Percentiles rank a stretch among this genome's conserved stretches.
These are phyloP conservation scores for Byssoonygena ceratinophila DNA, from an alignment of 2,329 filamentous ascomycete genomes.

Conservation along the genomic window DNA sequence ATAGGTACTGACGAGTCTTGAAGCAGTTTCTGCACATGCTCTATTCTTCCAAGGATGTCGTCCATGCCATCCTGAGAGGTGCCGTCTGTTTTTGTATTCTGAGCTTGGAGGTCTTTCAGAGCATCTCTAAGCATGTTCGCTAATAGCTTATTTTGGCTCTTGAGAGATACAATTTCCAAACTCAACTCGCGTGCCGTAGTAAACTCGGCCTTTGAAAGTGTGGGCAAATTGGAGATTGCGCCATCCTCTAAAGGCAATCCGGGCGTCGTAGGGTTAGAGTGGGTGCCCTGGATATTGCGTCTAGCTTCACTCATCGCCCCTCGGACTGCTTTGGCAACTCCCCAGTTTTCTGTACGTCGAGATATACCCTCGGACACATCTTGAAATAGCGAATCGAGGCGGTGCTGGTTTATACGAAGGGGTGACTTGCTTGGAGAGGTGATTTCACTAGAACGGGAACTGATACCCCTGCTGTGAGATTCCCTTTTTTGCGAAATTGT, in stretches of 20 bases:
- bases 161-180: slow-evolving; percentile 27
- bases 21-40: slow-evolving; percentile 37
- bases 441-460: slow-evolving; percentile 19
- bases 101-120: slow-evolving; percentile 31
- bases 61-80: slow-evolving; percentile 11
- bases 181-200: slow-evolving; percentile 22
- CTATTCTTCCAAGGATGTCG: slow-evolving; percentile 29
- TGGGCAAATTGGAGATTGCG: slow-evolving; percentile 15
- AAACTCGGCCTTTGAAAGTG: slow-evolving; percentile 13
- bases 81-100: slow-evolving; percentile 19
- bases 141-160: slow-evolving; percentile 34
- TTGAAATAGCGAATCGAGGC: slow-evolving; percentile 38
- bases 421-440: slow-evolving; percentile 31
- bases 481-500: slow-evolving; percentile 13
- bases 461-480: slow-evolving; percentile 8
- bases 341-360: slow-evolving; percentile 40
- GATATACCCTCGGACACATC: slow-evolving; percentile 42
- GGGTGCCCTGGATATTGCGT: slow-evolving; percentile 38
- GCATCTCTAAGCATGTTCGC: slow-evolving; percentile 34
- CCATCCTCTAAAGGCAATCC: slow-evolving; percentile 17
- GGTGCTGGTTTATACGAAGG: slow-evolving; percentile 30
- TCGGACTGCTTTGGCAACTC: slow-evolving; percentile 40
- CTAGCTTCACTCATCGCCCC: slow-evolving; percentile 40
- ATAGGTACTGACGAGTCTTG: slow-evolving; percentile 31
- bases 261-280: slow-evolving; percentile 30